phyloP scores from a whole-genome alignment of 2,329 filamentous ascomycete genomes.

The Cytospora chrysosperma region DNA sequence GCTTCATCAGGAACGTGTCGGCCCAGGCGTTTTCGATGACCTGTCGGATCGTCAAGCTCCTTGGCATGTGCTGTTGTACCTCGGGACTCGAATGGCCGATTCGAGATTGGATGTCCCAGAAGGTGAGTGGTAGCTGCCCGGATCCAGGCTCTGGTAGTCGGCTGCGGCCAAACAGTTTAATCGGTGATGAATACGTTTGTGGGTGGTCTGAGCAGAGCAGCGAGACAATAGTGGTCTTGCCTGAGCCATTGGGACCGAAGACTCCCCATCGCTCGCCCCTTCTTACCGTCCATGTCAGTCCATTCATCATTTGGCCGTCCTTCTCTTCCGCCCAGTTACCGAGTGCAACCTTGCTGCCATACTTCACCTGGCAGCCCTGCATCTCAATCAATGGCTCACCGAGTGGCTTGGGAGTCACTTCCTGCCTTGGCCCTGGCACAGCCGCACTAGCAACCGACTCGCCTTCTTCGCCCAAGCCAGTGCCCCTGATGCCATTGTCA shows the following conservation, averaged over 20 bases:
- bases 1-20: constrained; percentile 75
- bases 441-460: constrained; percentile 14
- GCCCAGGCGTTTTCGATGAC: constrained; percentile 86
- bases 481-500: constrained; percentile 38
- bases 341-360: constrained; percentile 73
- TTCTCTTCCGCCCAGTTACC: constrained; percentile 73
- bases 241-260: constrained; percentile 91
- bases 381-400: constrained; percentile 82
- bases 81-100: constrained; percentile 94
- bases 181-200: constrained; percentile 85
- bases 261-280: constrained; percentile 87
- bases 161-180: constrained; percentile 80
- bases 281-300: constrained; percentile 79
- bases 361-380: constrained; percentile 77
- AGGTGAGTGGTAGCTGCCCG: constrained; percentile 68
- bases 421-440: constrained; percentile 1
- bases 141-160: constrained; percentile 73
- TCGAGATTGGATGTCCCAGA: constrained; percentile 87
- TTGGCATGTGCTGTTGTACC: constrained; percentile 89
- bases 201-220: constrained; percentile 95
- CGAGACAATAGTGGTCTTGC: constrained; percentile 92
- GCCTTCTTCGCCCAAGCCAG: constrained; percentile 36
- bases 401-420: constrained; percentile 27
- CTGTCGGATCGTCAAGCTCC: constrained; percentile 68
- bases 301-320: constrained; percentile 51